Base-by-base conservation (phyloP, 768 basidiomycete genomes). In the Termitomyces heimii region DNA sequence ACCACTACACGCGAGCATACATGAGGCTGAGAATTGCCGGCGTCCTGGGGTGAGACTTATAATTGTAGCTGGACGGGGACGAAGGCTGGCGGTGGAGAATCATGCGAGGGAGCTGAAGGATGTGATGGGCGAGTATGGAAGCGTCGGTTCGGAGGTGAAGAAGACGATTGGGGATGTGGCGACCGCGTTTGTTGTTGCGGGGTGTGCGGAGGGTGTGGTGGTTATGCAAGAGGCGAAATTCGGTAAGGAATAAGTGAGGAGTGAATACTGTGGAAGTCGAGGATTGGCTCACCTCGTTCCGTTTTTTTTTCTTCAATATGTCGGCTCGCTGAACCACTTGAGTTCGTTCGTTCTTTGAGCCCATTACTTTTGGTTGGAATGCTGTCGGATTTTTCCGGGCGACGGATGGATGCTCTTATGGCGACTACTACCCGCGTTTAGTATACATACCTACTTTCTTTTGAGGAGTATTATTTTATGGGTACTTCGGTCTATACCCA, bases 91-190 rank as follows among this genome's bases (percentile, higher is more conserved):
- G 4, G 82, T 82, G 26, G 87, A 89, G 71, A 80, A 84, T 56
- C 92, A 93, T 66, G 69, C 75, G 5, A 70, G 65, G n/a, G 94
- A 97, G 72, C 69, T 94, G 55, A 83, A 82, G 60, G 73, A 76
- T 43, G 61, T 94, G 22, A 74, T 85, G 68, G 77, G 80, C 18
- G 79, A 83, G 60, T 76, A 85, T 61, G 82, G 78, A 4, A 58
- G 65, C 29, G 75, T 87, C 4, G 79, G 81, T 0, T 65, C 75
- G 4, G 89, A 91, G 66, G 82, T 94, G 58, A 77, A 79, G 67
- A 88, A 89, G 73, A 93, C 94, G 22, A 77, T 96, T 26, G 95
- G 95, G 3, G 91, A 95, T 67, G 86, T 91, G 18, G 90, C 84
- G 2, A 82, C 86, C 40, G 86, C 86, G 45, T 82, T 95, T 67